Evolutionary conservation across 164 flowering plant species (phyloP).

Genomic region (Annona cherimola): DNA sequence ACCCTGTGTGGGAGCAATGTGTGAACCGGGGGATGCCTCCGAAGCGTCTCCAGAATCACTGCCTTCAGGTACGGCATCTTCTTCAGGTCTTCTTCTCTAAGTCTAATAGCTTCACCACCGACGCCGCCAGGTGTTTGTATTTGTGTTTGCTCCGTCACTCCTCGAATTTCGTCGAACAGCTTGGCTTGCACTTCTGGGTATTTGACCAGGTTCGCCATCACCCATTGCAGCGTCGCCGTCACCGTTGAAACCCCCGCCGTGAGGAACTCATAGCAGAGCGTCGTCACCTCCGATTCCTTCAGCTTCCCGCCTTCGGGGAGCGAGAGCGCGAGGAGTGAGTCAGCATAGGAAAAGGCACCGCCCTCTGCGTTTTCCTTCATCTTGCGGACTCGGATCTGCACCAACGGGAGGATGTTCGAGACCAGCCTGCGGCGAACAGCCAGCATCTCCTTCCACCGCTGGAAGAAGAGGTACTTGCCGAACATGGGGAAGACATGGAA

Average conservation of each 20-base stretch:
- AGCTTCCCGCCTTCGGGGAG: neutral
- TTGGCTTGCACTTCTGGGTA: slow-evolving; percentile 2
- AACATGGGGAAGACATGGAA: too few species aligned
- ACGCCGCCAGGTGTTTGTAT: too few species aligned
- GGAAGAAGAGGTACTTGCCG: too few species aligned
- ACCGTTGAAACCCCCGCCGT: neutral
- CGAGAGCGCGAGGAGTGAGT: neutral
- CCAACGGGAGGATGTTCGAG: too few species aligned
- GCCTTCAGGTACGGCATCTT: slow-evolving; percentile 7
- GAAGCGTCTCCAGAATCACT: slow-evolving; percentile 4
- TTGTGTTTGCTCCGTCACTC: neutral
- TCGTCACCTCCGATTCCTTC: neutral
- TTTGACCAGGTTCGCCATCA: neutral
- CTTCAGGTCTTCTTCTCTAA: neutral
- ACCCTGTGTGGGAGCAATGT: slow-evolving; percentile 18
- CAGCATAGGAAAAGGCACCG: too few species aligned
- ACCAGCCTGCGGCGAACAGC: too few species aligned
- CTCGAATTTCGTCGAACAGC: neutral
- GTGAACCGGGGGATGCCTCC: slow-evolving; percentile 1
- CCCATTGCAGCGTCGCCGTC: neutral
- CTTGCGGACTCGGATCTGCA: too few species aligned
- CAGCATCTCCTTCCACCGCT: too few species aligned
- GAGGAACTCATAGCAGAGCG: neutral
- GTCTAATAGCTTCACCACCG: neutral
- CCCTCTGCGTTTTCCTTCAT: too few species aligned